These are phyloP conservation scores for Gynostemma pentaphyllum DNA, from an alignment of 306 rosid genomes.

Conservation along the genomic window DNA sequence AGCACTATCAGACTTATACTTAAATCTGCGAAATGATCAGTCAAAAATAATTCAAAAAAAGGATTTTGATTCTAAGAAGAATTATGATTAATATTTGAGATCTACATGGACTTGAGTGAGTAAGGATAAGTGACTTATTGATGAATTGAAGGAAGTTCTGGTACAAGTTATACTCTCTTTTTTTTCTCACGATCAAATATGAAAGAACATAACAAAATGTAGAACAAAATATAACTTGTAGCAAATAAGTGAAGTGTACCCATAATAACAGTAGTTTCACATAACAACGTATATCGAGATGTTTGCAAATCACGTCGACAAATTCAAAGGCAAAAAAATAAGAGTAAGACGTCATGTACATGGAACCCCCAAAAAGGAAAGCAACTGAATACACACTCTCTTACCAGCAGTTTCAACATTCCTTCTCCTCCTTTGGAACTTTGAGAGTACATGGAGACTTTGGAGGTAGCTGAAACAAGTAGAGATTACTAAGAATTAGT, in stretches of 20 bases:
- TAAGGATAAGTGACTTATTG: background rate
- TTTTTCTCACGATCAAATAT: background rate
- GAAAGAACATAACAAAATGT: background rate
- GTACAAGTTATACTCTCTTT: background rate
- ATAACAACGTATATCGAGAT: background rate
- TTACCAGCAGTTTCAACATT: slow-evolving; percentile 10
- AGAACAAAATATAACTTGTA: background rate
- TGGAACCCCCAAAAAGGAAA: background rate
- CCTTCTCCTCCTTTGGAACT: slow-evolving; percentile 13
- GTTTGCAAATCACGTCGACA: slow-evolving; percentile 5
- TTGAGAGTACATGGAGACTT: slow-evolving; percentile 6
- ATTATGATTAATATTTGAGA: background rate
- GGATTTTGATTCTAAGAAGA: background rate
- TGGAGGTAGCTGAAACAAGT: slow-evolving; percentile 7
- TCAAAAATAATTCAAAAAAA: background rate
- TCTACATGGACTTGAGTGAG: background rate
- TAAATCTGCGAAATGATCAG: background rate
- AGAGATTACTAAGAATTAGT: background rate
- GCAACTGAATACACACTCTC: slow-evolving; percentile 7
- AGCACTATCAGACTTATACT: background rate
- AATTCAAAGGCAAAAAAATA: slow-evolving; percentile 6
- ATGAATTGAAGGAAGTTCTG: background rate
- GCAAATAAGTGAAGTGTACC: background rate
- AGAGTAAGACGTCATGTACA: background rate
- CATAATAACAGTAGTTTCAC: background rate